Evolutionary conservation across 306 rosid species (phyloP).

Genomic region (Lathyrus aphaca): DNA sequence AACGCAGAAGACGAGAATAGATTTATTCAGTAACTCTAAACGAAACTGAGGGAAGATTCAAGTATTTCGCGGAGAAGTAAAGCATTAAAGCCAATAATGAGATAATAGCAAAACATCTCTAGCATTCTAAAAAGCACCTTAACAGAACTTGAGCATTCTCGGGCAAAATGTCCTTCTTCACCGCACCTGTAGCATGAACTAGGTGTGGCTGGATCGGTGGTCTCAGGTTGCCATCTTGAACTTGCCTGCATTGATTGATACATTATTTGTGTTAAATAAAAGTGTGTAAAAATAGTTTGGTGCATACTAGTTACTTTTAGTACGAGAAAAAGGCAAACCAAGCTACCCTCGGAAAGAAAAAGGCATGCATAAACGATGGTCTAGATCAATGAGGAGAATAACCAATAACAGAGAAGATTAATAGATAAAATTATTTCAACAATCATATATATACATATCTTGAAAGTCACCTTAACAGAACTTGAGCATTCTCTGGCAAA

Average conservation of each 20-base stretch:
- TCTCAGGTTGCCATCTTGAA: conserved; percentile 54
- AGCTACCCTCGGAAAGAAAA: neutral
- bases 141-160: conserved; percentile 64
- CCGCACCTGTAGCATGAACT: conserved; percentile 76
- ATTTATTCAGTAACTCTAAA: neutral
- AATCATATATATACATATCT: neutral
- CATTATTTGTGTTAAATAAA: neutral
- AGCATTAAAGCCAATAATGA: conserved; percentile 9
- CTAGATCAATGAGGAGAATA: neutral
- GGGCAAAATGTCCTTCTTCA: conserved; percentile 85
- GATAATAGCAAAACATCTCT: neutral
- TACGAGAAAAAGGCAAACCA: neutral
- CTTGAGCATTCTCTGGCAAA: conserved; percentile 81
- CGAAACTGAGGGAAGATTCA: neutral
- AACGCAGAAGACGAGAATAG: neutral
- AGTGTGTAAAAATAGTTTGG: neutral
- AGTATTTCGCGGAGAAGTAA: neutral
- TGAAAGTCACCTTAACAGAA: conserved; percentile 35
- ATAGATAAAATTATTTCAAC: neutral
- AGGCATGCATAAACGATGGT: neutral
- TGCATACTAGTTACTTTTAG: neutral
- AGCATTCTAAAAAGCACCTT: conserved; percentile 44
- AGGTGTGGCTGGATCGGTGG: conserved; percentile 47
- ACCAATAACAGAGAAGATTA: neutral
- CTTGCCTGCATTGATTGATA: conserved; percentile 57